Conservation (phyloP, 495 filamentous ascomycete species). For the Lophium mytilinum region DNA sequence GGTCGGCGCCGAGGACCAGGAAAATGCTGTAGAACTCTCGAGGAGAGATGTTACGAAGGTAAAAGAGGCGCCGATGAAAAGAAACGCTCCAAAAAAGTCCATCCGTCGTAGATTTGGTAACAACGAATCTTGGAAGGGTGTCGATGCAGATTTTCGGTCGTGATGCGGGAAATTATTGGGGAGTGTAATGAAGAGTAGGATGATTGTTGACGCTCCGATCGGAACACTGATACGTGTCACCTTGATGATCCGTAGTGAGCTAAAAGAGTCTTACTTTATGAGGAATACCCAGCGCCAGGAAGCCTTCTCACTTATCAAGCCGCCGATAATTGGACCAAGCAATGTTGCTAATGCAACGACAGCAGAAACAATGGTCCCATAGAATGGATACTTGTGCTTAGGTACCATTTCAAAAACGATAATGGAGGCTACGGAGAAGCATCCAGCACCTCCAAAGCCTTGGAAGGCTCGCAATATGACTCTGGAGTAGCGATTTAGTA, state of each 20-base stretch:
- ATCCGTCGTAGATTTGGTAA: background rate
- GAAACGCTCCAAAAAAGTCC: slow-evolving; percentile 9
- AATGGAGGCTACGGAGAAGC: slow-evolving; percentile 42
- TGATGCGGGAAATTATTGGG: slow-evolving; percentile 9
- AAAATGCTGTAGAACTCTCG: slow-evolving; percentile 6
- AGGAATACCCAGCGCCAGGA: slow-evolving; percentile 38
- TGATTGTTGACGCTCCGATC: background rate
- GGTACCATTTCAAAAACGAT: slow-evolving; percentile 45
- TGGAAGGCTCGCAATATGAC: slow-evolving; percentile 9
- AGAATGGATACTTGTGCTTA: slow-evolving; percentile 29
- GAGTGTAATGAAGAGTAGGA: slow-evolving; percentile 1
- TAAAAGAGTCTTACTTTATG: slow-evolving; percentile 6
- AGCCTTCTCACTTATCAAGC: slow-evolving; percentile 31
- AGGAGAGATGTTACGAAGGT: slow-evolving; percentile 7
- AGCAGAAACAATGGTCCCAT: slow-evolving; percentile 28
- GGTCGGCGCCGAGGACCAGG: slow-evolving; percentile 11
- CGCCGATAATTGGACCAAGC: slow-evolving; percentile 43
- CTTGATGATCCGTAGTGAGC: no score
- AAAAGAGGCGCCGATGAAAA: slow-evolving; percentile 5
- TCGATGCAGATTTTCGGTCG: background rate
- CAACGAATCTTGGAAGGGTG: background rate
- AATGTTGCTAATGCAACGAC: slow-evolving; percentile 32
- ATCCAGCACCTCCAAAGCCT: slow-evolving; percentile 6
- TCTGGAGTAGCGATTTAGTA: background rate
- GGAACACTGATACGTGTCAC: background rate